A percentile compares a stretch with the other conserved stretches of the same genome.
These are phyloP conservation scores for Trichoderma sp. DNA, from an alignment of 2,329 filamentous ascomycete species.

Conservation along the genomic window DNA sequence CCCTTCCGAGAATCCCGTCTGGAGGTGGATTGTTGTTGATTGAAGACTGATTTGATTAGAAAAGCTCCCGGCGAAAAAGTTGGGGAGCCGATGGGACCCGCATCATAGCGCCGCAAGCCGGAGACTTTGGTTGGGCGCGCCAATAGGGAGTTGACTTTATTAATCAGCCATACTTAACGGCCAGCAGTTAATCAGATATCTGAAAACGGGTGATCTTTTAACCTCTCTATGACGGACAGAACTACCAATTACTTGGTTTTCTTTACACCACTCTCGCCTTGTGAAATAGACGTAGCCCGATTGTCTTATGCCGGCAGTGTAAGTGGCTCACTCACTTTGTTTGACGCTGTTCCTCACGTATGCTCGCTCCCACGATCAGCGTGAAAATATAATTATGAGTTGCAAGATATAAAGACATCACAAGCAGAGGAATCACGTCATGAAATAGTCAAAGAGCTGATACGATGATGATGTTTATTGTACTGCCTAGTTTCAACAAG, in stretches of 20 bases:
- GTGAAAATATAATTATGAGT: background rate
- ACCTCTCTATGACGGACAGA: background rate
- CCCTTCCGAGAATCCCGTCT: slow-evolving; percentile 17
- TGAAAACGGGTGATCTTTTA: background rate
- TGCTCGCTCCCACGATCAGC: background rate
- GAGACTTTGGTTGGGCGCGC: background rate
- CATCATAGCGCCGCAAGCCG: slow-evolving; percentile 29
- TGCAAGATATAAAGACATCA: background rate
- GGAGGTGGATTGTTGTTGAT: background rate
- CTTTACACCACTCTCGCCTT: background rate
- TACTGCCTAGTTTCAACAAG: background rate
- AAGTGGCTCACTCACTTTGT: too few species aligned
- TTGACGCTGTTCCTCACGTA: background rate
- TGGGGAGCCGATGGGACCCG: slow-evolving; percentile 34
- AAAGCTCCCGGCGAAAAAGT: slow-evolving; percentile 30
- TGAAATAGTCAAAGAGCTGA: background rate
- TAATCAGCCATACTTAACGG: slow-evolving; percentile 5
- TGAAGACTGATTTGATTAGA: background rate
- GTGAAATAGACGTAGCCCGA: background rate
- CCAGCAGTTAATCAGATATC: background rate
- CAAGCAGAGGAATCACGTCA: background rate
- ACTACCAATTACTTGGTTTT: background rate
- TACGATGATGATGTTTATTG: background rate
- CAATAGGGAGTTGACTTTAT: slow-evolving; percentile 20
- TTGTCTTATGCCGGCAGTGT: background rate